Conservation (phyloP, 2,329 filamentous ascomycete genomes). For the Pseudogymnoascus sp. region DNA sequence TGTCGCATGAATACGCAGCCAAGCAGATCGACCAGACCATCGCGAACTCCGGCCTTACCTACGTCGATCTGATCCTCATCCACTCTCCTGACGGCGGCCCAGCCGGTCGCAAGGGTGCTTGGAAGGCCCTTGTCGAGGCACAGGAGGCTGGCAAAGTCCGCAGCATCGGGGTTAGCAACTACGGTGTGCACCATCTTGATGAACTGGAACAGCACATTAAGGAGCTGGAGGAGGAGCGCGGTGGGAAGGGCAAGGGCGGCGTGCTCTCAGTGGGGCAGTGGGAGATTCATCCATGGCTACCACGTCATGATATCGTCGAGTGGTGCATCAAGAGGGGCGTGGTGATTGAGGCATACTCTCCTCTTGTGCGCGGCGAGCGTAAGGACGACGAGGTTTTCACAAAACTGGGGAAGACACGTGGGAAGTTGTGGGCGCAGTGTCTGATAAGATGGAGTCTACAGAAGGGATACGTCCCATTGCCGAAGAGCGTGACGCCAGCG, state of each 20-base stretch:
- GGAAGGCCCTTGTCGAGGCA: constrained; percentile 58
- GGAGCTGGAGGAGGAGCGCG: constrained; percentile 55
- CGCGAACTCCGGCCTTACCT: constrained; percentile 50
- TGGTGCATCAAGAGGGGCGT: constrained; percentile 65
- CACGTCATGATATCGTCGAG: constrained; percentile 67
- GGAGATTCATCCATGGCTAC: constrained; percentile 85
- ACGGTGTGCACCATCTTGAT: constrained; percentile 56
- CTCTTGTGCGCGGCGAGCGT: constrained; percentile 61
- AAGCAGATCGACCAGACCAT: constrained; percentile 59
- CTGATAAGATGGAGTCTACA: constrained; percentile 77
- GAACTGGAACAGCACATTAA: constrained; percentile 54
- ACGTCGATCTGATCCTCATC: constrained; percentile 61
- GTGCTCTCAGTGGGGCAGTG: constrained; percentile 79
- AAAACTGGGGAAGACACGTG: constrained; percentile 63
- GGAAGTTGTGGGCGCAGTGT: constrained; percentile 69
- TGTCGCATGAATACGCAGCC: constrained; percentile 60
- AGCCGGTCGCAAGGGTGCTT: constrained; percentile 50
- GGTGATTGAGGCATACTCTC: constrained; percentile 58
- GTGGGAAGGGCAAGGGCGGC: constrained; percentile 59
- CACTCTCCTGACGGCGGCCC: constrained; percentile 56
- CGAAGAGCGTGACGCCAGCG: constrained; percentile 64
- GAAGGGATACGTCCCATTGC: constrained; percentile 66
- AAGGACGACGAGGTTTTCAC: constrained; percentile 62
- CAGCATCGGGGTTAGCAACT: constrained; percentile 60
- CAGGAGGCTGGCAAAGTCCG: constrained; percentile 56